Evolutionary conservation across 208 protist species (phyloP).

Genomic region (Crithidia sp.): DNA sequence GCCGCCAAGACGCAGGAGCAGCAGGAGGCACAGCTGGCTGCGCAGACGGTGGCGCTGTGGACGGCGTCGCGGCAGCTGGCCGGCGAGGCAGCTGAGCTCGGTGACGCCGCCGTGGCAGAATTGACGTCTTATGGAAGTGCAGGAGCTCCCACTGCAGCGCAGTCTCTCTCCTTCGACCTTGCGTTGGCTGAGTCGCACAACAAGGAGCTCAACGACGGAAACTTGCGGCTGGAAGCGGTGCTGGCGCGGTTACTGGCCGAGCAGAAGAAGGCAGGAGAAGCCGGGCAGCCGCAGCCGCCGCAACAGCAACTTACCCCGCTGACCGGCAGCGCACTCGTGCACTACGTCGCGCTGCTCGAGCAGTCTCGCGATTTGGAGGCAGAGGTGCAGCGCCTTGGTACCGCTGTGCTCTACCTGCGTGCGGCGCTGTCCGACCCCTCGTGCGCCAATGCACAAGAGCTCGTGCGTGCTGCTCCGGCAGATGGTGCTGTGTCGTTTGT

Average conservation of each 20-base stretch:
- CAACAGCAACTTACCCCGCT: background rate
- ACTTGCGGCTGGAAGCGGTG: constrained; percentile 31
- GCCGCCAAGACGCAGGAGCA: constrained; percentile 25
- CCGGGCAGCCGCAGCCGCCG: too few species aligned
- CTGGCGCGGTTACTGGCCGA: constrained; percentile 27
- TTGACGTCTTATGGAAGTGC: background rate
- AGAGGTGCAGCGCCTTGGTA: constrained; percentile 42
- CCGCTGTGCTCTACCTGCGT: constrained; percentile 48
- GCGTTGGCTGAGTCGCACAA: constrained; percentile 29
- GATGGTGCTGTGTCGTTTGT: too few species aligned
- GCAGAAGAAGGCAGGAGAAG: background rate
- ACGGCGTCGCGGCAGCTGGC: constrained; percentile 8
- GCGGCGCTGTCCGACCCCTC: constrained; percentile 24
- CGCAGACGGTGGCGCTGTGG: constrained; percentile 21
- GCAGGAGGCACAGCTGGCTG: constrained; percentile 23
- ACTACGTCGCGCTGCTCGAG: constrained; percentile 16
- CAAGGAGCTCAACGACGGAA: constrained; percentile 36
- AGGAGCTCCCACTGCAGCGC: background rate
- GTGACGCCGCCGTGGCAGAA: background rate
- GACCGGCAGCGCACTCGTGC: constrained; percentile 34
- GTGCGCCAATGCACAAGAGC: background rate
- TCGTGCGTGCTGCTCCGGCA: background rate
- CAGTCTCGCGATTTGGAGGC: constrained; percentile 33
- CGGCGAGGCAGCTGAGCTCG: background rate
- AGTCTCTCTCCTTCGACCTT: constrained; percentile 24